phyloP scores from a whole-genome alignment of 441 rosid species.

The Sinapis alba region DNA sequence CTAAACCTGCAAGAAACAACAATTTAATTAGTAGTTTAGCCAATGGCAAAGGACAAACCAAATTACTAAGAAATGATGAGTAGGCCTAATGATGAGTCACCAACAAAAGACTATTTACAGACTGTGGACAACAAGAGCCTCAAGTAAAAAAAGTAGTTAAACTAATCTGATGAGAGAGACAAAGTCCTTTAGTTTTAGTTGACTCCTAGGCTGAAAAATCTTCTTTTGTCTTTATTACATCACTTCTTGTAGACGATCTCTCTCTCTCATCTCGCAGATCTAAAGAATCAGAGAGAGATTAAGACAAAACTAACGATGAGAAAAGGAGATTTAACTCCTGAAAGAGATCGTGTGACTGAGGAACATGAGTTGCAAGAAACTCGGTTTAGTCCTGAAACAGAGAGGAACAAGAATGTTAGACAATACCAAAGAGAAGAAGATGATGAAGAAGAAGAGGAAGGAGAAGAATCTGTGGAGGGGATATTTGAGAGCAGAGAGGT shows the following conservation, averaged over 20 bases:
- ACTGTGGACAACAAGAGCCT: constrained; percentile 14
- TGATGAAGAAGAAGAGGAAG: constrained; percentile 8
- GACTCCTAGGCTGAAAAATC: constrained; percentile 36
- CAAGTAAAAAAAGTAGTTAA: constrained; percentile 29
- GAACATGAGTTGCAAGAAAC: constrained; percentile 43
- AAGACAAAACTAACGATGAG: constrained; percentile 20
- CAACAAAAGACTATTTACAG: not conserved
- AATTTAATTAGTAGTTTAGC: not conserved
- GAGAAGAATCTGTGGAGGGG: constrained; percentile 51
- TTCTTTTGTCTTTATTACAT: constrained; percentile 18
- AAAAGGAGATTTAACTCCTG: constrained; percentile 30
- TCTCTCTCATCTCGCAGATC: constrained; percentile 30
- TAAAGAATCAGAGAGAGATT: constrained; percentile 19
- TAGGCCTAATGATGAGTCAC: constrained; percentile 1
- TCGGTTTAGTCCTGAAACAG: constrained; percentile 28
- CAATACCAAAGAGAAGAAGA: constrained; percentile 16
- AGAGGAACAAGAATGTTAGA: constrained; percentile 28
- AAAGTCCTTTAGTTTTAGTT: constrained; percentile 27
- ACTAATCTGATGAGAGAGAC: constrained; percentile 25
- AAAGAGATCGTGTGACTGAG: constrained; percentile 27
- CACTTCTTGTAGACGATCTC: constrained; percentile 19
- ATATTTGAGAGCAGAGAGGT: constrained; percentile 58
- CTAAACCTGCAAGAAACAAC: not conserved
- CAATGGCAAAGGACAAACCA: not conserved
- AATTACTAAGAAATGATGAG: not conserved